Percentiles rank a stretch among this genome's conserved stretches.
Conservation (phyloP, 2,329 filamentous ascomycete genomes). For the Ceratocystis harringtonii region DNA sequence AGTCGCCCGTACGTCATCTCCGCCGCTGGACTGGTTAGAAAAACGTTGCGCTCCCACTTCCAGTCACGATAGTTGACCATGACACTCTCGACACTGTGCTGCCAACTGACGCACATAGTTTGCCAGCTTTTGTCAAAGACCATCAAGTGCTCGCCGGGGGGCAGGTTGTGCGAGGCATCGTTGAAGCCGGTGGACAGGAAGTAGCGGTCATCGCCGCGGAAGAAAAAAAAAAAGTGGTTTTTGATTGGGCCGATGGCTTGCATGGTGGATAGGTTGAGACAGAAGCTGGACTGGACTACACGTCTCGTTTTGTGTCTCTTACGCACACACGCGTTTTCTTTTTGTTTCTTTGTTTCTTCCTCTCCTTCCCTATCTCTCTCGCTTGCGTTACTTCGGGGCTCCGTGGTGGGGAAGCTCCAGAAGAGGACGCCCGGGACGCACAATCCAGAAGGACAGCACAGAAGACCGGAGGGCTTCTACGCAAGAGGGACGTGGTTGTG, state of each 20-base stretch:
- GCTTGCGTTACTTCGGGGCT: background rate
- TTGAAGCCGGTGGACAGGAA: slow-evolving; percentile 14
- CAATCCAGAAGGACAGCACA: background rate
- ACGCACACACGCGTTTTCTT: too few species aligned
- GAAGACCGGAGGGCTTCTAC: background rate
- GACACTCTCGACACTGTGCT: slow-evolving; percentile 2
- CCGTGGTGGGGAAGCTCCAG: background rate
- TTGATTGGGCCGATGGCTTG: slow-evolving; percentile 3
- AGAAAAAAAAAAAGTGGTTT: slow-evolving; percentile 15
- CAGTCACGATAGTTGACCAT: slow-evolving; percentile 12
- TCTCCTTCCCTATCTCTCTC: background rate
- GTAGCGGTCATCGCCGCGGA: slow-evolving; percentile 14
- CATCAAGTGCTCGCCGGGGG: background rate
- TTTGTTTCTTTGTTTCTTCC: too few species aligned
- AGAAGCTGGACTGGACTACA: too few species aligned
- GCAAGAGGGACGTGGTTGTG: too few species aligned
- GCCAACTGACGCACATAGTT: slow-evolving; percentile 10
- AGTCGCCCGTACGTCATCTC: slow-evolving; percentile 6
- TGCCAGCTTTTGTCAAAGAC: slow-evolving; percentile 10
- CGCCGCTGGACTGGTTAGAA: slow-evolving; percentile 7
- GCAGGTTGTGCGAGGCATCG: slow-evolving; percentile 13
- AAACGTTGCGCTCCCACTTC: slow-evolving; percentile 10
- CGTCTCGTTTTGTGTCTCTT: too few species aligned
- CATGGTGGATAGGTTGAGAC: background rate
- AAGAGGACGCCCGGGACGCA: background rate